Base-by-base conservation (phyloP, 306 rosid species). In the Carpinus fangiana region DNA sequence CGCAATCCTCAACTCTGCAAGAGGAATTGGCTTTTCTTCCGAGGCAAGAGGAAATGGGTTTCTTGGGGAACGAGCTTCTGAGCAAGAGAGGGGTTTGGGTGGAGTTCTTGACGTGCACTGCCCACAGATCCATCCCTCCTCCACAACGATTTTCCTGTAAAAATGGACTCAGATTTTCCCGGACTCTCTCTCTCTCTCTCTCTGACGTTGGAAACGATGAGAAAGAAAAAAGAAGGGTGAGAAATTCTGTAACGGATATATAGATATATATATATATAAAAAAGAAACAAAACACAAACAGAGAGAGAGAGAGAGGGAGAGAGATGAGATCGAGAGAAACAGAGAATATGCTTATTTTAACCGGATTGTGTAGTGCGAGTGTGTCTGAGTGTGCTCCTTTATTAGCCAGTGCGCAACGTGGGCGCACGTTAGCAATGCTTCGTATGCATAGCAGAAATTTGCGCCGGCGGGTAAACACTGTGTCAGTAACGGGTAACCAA, bases 61-160 rank as follows among this genome's bases (percentile, higher is more conserved):
- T 84, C 73, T 81, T 84, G 31, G 61, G 73, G 75, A 86, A 81
- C 28, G 90, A 86, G 70, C 82, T 86, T 61, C 88, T 26, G 74
- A 74, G 84, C 59, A 84, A 78, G 46, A 90, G 82, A 34, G 87
- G 85, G 77, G 77, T 47, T 56, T 54, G 46, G 73, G 76, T 72
- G 52, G 78, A 21, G 88, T 78, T 87, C 64, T 89, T 94, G 73
- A 79, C 88, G 36, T 84, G 87, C 51, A 86, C 83, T 5, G 88
- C 84, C 79, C 82, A 90, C 76, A 89, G 92, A 94, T 94, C 98
- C 98, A 94, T 93, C 57, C 48, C 76, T 21, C 67, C 75, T 47
- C 64, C 45, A 43, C 41, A 69, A 38, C 45, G 41, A 54, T 50
- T 77, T 47, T 60, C 45, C 66, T 4, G 18, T 61, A 17, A 57